Percentiles rank a stretch among this genome's conserved stretches.
These are phyloP conservation scores for Lupinus albus DNA, from an alignment of 306 rosid genomes.

Conservation along the genomic window DNA sequence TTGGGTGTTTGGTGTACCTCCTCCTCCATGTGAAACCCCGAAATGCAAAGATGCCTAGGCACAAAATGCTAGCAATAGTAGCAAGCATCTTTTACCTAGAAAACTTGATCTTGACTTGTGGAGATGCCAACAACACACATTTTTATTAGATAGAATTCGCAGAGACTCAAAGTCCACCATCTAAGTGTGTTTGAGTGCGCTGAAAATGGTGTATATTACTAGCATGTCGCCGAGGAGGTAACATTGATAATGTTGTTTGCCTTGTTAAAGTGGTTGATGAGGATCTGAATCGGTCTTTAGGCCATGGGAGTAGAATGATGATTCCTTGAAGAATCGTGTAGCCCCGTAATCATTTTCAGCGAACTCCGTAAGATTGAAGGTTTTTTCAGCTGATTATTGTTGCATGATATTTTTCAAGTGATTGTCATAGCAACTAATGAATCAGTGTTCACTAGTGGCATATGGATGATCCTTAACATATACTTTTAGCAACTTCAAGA, in stretches of 20 bases:
- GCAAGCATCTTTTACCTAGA: conserved; percentile 18
- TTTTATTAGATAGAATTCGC: too few species aligned
- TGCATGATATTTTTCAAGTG: conserved; percentile 26
- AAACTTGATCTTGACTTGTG: conserved; percentile 1
- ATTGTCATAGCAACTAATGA: conserved; percentile 3
- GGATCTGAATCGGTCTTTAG: conserved; percentile 29
- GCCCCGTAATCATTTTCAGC: background rate
- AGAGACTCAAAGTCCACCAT: too few species aligned
- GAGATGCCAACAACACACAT: too few species aligned
- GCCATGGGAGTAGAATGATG: conserved; percentile 9
- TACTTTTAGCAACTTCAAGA: background rate
- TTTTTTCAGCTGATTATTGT: conserved; percentile 2
- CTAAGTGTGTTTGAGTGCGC: too few species aligned
- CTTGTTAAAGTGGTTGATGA: conserved; percentile 21
- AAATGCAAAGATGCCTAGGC: conserved; percentile 50
- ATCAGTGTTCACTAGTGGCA: background rate
- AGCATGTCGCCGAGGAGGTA: background rate
- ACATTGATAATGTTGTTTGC: conserved; percentile 25
- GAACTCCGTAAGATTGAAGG: conserved; percentile 22
- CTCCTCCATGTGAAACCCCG: conserved; percentile 84
- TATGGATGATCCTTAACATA: background rate
- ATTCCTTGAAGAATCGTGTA: conserved; percentile 13
- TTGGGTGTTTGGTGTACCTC: conserved; percentile 97
- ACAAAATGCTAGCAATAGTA: conserved; percentile 8
- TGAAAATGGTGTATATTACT: too few species aligned